phyloP scores from a whole-genome alignment of 768 basidiomycete genomes.

The Gyrodon lividus region DNA sequence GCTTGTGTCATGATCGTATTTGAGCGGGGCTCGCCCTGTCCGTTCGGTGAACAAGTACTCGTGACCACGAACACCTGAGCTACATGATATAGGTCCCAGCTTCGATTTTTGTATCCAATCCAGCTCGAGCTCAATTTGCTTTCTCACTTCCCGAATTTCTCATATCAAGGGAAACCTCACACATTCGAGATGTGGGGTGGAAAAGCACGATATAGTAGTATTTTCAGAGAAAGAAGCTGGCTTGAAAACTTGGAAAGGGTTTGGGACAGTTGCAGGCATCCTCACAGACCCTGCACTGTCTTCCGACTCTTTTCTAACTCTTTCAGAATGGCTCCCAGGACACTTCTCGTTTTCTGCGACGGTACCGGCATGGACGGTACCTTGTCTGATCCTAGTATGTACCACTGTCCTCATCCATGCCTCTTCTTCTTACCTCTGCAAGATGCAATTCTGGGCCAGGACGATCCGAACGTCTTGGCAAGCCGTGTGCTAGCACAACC shows the following conservation, averaged over 20 bases:
- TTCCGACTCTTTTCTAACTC: not conserved
- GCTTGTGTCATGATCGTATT: too few species aligned
- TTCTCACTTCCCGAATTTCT: too few species aligned
- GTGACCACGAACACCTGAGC: too few species aligned
- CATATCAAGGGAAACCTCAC: too few species aligned
- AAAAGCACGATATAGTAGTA: not conserved
- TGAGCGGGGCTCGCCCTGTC: too few species aligned
- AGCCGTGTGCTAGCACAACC: not conserved
- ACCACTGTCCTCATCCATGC: not conserved
- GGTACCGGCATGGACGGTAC: constrained; percentile 12
- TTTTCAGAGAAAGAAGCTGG: not conserved
- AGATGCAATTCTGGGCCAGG: not conserved
- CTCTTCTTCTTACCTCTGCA: not conserved
- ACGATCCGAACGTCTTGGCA: not conserved
- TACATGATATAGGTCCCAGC: too few species aligned
- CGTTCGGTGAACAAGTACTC: too few species aligned
- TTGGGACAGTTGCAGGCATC: not conserved
- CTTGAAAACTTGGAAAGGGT: not conserved
- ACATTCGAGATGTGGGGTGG: too few species aligned
- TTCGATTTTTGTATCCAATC: too few species aligned
- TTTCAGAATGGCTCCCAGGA: not conserved
- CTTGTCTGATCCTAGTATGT: not conserved
- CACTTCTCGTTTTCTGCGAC: constrained; percentile 10
- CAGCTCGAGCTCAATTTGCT: too few species aligned
- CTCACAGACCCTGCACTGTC: not conserved